These are phyloP conservation scores for Lipomyces chichibuensis DNA, from an alignment of 805 yeast genomes.

Conservation along the genomic window DNA sequence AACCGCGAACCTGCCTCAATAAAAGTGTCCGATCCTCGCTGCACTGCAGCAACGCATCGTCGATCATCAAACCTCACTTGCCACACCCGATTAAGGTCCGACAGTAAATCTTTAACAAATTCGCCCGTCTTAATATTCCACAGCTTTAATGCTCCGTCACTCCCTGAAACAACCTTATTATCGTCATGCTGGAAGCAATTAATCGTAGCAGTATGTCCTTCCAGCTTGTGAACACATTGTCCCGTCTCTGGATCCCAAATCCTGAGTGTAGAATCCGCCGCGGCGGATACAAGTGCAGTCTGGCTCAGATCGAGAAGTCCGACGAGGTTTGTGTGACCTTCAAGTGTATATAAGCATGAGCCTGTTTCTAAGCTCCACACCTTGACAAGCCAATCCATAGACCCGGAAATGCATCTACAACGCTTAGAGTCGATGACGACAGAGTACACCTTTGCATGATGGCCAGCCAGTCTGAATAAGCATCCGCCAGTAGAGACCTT, in stretches of 20 bases:
- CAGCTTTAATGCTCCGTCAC: conserved; percentile 80
- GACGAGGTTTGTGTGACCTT: conserved; percentile 87
- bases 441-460: conserved; percentile 75
- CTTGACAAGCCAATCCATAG: conserved; percentile 84
- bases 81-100: conserved; percentile 88
- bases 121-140: conserved; percentile 84
- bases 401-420: conserved; percentile 83
- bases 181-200: conserved; percentile 93
- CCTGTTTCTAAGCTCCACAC: conserved; percentile 90
- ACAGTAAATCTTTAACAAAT: conserved; percentile 67
- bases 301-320: conserved; percentile 81
- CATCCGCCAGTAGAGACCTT: conserved; percentile 75
- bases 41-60: conserved; percentile 90
- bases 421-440: conserved; percentile 77
- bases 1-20: conserved; percentile 79
- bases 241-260: conserved; percentile 88
- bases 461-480: conserved; percentile 56
- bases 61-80: conserved; percentile 85
- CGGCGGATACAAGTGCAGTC: conserved; percentile 83
- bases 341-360: conserved; percentile 64
- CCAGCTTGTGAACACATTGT: conserved; percentile 64
- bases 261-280: conserved; percentile 89
- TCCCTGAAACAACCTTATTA: conserved; percentile 81
- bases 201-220: conserved; percentile 81
- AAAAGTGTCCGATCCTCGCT: conserved; percentile 66